phyloP scores from a whole-genome alignment of 2,329 filamentous ascomycete genomes.

The Venturia oleaginea region DNA sequence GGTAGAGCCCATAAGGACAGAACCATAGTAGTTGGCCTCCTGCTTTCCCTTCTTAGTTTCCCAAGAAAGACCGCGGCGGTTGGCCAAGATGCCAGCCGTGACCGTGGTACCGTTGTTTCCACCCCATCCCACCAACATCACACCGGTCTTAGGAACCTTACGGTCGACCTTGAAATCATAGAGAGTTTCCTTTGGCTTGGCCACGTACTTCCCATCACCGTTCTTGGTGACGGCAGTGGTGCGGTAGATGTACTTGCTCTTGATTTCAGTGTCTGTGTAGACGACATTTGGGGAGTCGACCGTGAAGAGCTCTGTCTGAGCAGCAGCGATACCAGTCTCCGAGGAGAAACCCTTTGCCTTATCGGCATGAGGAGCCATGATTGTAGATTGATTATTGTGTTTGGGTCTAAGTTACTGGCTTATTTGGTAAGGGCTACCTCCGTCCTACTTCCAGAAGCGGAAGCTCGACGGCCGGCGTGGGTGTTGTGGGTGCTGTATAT shows the following conservation, averaged over 20 bases:
- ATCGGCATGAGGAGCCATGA: conserved; percentile 92
- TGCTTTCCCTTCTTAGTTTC: conserved; percentile 84
- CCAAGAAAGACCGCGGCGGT: conserved; percentile 78
- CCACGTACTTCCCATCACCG: conserved; percentile 67
- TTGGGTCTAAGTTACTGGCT: conserved; percentile 16
- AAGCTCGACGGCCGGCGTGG: conserved; percentile 93
- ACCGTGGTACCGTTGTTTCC: conserved; percentile 98
- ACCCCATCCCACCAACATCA: conserved; percentile 97
- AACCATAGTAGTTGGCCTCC: conserved; percentile 94
- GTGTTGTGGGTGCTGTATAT: conserved; percentile 72
- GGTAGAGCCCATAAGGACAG: conserved; percentile 92
- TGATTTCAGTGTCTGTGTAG: conserved; percentile 83
- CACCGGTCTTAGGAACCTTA: conserved; percentile 81
- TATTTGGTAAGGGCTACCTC: conserved; percentile 39
- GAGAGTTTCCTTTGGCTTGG: conserved; percentile 74
- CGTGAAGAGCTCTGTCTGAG: conserved; percentile 60
- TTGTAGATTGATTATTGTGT: conserved; percentile 26
- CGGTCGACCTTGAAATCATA: conserved; percentile 98
- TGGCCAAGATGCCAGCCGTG: conserved; percentile 93
- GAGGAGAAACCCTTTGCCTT: conserved; percentile 43
- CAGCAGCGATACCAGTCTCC: conserved; percentile 37
- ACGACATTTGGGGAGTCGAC: conserved; percentile 88
- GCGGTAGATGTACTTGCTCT: conserved; percentile 91
- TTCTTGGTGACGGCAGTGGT: conserved; percentile 73
- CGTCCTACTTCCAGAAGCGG: conserved; percentile 73